Evolutionary conservation across 352 stramenopile species (phyloP).

Genomic region (Thraustochytrium striatum): DNA sequence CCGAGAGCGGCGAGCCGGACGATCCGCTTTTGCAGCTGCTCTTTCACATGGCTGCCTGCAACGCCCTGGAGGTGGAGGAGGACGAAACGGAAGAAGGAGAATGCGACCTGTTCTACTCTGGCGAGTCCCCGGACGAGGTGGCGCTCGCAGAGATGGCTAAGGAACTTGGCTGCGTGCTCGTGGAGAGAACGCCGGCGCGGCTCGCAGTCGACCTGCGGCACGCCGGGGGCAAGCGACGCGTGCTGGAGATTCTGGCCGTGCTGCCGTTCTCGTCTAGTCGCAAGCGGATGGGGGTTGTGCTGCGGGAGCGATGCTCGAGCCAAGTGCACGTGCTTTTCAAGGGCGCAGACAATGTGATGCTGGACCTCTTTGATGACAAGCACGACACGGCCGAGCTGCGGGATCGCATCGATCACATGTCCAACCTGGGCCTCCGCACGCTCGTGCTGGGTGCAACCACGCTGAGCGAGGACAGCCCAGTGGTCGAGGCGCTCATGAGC

Average conservation of each 20-base stretch:
- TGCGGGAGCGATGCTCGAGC: constrained; percentile 6
- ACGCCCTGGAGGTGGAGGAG: constrained; percentile 92
- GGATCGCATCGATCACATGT: constrained; percentile 70
- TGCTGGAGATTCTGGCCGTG: constrained; percentile 67
- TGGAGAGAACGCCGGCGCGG: constrained; percentile 19
- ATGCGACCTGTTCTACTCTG: constrained; percentile 72
- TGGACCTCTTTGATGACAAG: constrained; percentile 47
- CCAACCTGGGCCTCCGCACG: constrained; percentile 73
- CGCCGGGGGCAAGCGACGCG: constrained; percentile 53
- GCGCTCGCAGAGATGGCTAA: constrained; percentile 76
- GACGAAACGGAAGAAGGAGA: constrained; percentile 54
- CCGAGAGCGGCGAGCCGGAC: constrained; percentile 58
- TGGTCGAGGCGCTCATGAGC: not conserved
- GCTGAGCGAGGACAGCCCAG: constrained; percentile 58
- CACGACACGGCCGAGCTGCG: constrained; percentile 55
- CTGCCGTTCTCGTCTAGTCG: constrained; percentile 82
- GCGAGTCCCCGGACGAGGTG: constrained; percentile 82
- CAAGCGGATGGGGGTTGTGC: constrained; percentile 84
- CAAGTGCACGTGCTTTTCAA: constrained; percentile 59
- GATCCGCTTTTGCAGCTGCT: constrained; percentile 59
- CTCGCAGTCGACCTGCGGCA: constrained; percentile 57
- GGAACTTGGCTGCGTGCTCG: constrained; percentile 72
- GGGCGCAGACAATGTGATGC: constrained; percentile 76
- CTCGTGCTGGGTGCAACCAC: constrained; percentile 73
- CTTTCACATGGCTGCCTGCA: constrained; percentile 76